phyloP scores from a whole-genome alignment of 2,329 filamentous ascomycete genomes.

The Neurospora sp. region DNA sequence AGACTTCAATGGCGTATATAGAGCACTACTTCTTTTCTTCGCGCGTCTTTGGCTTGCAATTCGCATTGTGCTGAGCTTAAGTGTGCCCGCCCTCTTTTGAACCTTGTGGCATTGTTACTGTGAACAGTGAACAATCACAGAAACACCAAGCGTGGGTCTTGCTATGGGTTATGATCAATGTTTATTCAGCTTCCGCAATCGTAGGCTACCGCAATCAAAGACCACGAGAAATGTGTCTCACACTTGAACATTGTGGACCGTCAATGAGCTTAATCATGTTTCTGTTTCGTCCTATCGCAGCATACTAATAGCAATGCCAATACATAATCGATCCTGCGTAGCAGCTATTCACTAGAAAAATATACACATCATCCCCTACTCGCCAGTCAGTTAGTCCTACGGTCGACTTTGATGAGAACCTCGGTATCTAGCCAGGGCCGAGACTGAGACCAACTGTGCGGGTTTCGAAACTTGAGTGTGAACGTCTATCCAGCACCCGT shows the following conservation, averaged over 20 bases:
- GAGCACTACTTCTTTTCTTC: neutral
- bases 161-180: too few species aligned
- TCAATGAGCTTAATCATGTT: neutral
- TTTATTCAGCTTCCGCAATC: neutral
- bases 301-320: neutral
- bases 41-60: neutral
- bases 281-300: neutral
- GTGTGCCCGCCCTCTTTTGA: neutral
- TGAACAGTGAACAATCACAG: neutral
- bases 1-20: neutral
- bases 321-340: neutral
- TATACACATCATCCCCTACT: neutral
- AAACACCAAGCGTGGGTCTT: neutral
- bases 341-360: neutral
- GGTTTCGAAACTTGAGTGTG: too few species aligned
- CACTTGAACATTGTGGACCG: neutral
- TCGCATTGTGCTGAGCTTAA: neutral
- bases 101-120: neutral
- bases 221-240: too few species aligned
- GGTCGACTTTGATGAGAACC: neutral
- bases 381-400: neutral
- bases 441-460: too few species aligned
- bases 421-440: too few species aligned
- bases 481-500: too few species aligned
- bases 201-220: neutral